Conservation (phyloP, 495 filamentous ascomycete genomes). For the Xylaria acuta region DNA sequence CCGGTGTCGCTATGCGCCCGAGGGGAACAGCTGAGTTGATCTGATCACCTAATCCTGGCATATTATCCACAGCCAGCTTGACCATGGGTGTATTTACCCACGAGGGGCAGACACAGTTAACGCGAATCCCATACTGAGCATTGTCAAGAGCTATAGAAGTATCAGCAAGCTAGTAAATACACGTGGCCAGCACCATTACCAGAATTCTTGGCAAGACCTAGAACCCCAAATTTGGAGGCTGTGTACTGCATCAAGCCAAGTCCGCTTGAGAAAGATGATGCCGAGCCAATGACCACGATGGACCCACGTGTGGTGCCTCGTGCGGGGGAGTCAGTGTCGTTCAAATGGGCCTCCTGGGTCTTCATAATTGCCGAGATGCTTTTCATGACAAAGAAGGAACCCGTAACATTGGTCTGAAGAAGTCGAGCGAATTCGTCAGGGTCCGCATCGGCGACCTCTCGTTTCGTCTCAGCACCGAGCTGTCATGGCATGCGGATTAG, state of each 20-base stretch:
- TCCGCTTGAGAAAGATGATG: background rate
- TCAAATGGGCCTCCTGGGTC: background rate
- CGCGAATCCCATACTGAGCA: constrained; percentile 42
- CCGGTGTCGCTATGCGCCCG: constrained; percentile 42
- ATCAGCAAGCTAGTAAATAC: background rate
- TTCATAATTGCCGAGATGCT: background rate
- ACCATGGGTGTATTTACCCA: constrained; percentile 54
- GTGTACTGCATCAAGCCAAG: background rate
- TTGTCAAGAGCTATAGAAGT: constrained; percentile 43
- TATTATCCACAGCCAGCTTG: background rate
- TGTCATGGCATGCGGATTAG: background rate
- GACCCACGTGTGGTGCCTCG: background rate
- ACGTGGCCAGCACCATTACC: background rate
- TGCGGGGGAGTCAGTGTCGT: background rate
- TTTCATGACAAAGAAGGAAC: background rate
- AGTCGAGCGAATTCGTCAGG: background rate
- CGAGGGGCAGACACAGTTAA: constrained; percentile 53
- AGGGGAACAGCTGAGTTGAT: constrained; percentile 38
- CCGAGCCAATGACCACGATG: background rate
- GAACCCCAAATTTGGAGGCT: background rate
- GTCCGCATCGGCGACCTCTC: background rate
- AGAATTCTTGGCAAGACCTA: background rate
- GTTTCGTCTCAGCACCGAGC: background rate
- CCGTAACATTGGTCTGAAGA: background rate
- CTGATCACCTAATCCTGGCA: background rate